A percentile compares a stretch with the other conserved stretches of the same genome.
phyloP scores from a whole-genome alignment of 192 early-diverging fungal genomes.

The Entomortierella parvispora region DNA sequence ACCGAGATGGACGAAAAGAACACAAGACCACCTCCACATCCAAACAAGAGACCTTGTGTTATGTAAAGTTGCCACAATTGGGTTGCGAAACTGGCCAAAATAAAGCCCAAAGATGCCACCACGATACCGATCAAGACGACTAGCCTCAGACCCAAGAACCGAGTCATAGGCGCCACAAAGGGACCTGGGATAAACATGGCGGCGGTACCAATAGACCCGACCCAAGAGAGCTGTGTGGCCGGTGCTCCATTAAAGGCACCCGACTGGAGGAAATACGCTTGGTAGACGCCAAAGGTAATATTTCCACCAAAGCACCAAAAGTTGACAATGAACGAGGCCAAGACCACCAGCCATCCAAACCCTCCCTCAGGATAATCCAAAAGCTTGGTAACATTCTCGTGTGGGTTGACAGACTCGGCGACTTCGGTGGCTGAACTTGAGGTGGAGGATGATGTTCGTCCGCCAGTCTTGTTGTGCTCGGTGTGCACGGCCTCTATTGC shows the following conservation, averaged over 20 bases:
- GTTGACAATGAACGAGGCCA: conserved; percentile 56
- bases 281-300: conserved; percentile 45
- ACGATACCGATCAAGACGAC: conserved; percentile 45
- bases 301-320: conserved; percentile 42
- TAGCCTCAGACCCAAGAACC: conserved; percentile 26
- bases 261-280: conserved; percentile 14
- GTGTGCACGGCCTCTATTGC: no score
- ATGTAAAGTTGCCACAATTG: conserved; percentile 75
- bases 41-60: conserved; percentile 71
- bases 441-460: no score
- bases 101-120: conserved; percentile 60
- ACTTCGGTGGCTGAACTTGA: neutral
- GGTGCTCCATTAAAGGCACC: conserved; percentile 28
- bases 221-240: conserved; percentile 37
- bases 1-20: conserved; percentile 72
- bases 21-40: conserved; percentile 67
- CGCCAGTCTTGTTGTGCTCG: no score
- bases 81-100: conserved; percentile 71
- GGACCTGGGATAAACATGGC: conserved; percentile 58
- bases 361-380: conserved; percentile 58
- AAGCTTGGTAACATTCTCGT: conserved; percentile 4
- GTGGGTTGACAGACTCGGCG: neutral
- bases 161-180: conserved; percentile 46
- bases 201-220: conserved; percentile 57
- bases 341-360: conserved; percentile 55